Evolutionary conservation across 2,329 filamentous ascomycete genomes (phyloP), one percentile per base, ranked within the genome.

Genomic region (Aspergillus vadensis): DNA sequence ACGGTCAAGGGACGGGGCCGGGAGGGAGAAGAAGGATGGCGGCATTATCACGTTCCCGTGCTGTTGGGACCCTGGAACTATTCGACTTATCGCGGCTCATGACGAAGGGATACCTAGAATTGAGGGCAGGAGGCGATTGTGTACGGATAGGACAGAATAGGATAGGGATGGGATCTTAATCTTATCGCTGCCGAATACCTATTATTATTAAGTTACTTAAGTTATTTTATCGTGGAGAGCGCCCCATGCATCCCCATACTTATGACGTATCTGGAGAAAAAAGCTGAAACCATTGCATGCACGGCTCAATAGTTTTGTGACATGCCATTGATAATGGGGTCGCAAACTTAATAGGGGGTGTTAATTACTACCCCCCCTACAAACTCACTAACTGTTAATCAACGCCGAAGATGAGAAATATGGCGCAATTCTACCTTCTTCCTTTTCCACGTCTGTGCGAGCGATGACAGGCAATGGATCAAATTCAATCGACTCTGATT

Each of bases 11-110:
- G 77, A 39, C 73, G 73, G 32, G 75, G 75, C 2, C 67, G 65
- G 3, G 77, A 79, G 50, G 74, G 69, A 0, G 70, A 76, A 60
- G 77, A 77, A 57, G 79, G 76, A 27, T 80, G 78, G 76, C 70
- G 77, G 51, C 80, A 82, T 70, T 82, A 81, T 67, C 80, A 82
- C 76, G 80, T 82, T 17, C 80, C 80, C n/a, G 76, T 82, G 51
- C 64, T 82, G 57, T 66, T 82, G 61, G 80, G 80, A 32, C 80
- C 80, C 23, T 82, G 79, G 79, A 81, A 77, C 57, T 82, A 82
- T 66, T 81, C 80, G 51, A 82, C 80, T 27, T 82, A 82, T 67
- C 76, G 80, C 55, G 80, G 80, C 10, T 82, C 80, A 50, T 82
- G 67, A 60, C 23, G 47, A n/a, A 17, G 12, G 5, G 47, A 50